Percentiles rank a stretch among this genome's conserved stretches.
Conservation (phyloP, 208 protist species). For the Trichomonas vaginalis region DNA sequence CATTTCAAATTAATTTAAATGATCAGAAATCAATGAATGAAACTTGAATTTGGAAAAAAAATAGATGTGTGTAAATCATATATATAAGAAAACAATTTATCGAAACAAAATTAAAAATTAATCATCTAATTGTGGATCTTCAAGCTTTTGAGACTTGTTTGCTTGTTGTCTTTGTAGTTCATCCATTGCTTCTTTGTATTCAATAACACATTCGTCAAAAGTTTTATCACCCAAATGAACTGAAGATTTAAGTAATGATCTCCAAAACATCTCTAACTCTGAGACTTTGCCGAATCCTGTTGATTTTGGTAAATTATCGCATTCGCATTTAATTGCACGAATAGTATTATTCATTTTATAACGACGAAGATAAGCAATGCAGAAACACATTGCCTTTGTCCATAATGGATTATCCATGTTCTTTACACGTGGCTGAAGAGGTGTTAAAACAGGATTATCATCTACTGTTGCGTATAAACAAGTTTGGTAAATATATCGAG, state of each 20-base stretch:
- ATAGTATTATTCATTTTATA: not conserved
- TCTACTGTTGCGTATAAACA: not conserved
- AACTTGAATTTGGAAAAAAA: too few species aligned
- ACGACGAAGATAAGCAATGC: not conserved
- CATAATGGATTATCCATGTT: not conserved
- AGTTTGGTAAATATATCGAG: not conserved
- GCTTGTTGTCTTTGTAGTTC: not conserved
- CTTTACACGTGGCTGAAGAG: not conserved
- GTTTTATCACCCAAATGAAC: not conserved
- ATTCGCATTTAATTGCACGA: not conserved
- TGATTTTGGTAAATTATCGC: not conserved
- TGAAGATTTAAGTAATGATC: not conserved
- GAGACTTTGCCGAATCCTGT: not conserved
- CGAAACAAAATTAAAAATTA: not conserved
- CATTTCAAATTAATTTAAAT: too few species aligned
- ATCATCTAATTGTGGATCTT: not conserved
- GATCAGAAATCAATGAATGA: too few species aligned
- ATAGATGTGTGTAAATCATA: too few species aligned
- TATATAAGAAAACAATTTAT: not conserved
- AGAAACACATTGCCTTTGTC: not conserved
- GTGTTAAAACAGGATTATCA: not conserved
- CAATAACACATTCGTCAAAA: not conserved
- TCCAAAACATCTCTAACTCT: not conserved
- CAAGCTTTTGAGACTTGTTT: not conserved
- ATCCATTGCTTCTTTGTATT: not conserved